Evolutionary conservation across 2,329 filamentous ascomycete species (phyloP).

Genomic region (Nigrospora oryzae): DNA sequence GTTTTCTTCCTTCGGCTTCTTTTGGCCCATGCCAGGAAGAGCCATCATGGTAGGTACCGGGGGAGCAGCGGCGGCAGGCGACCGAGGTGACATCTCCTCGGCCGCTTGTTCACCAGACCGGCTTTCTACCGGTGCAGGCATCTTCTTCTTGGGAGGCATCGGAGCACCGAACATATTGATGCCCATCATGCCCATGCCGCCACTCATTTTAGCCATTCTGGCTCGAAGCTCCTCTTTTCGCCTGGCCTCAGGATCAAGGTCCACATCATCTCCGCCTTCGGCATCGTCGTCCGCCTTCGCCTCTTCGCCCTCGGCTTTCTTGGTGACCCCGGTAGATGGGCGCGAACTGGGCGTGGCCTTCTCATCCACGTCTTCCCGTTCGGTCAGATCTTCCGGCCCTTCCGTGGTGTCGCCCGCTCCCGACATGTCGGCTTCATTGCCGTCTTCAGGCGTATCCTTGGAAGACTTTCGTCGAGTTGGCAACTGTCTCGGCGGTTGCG

Average conservation of each 20-base stretch:
- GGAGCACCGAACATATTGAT: slow-evolving; percentile 86
- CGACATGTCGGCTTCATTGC: slow-evolving; percentile 58
- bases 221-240: slow-evolving; percentile 84
- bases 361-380: slow-evolving; percentile 69
- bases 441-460: slow-evolving; percentile 39
- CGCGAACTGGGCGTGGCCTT: slow-evolving; percentile 31
- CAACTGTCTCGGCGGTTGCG: slow-evolving; percentile 27
- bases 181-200: slow-evolving; percentile 64
- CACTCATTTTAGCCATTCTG: slow-evolving; percentile 97
- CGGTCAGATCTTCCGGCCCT: slow-evolving; percentile 51
- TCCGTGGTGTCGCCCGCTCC: slow-evolving; percentile 57
- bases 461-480: slow-evolving; percentile 44
- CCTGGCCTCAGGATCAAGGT: slow-evolving; percentile 78
- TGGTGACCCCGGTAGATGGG: slow-evolving; percentile 27
- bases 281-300: slow-evolving; percentile 41
- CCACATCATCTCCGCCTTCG: slow-evolving; percentile 61
- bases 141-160: slow-evolving; percentile 53
- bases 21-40: slow-evolving; percentile 64
- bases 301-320: slow-evolving; percentile 26
- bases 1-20: slow-evolving; percentile 36
- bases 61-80: slow-evolving; percentile 40
- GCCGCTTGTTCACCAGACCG: slow-evolving; percentile 33
- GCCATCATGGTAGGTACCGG: slow-evolving; percentile 53
- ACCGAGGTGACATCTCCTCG: slow-evolving; percentile 31
- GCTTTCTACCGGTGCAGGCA: slow-evolving; percentile 32